Evolutionary conservation across 176 grass and related monocot genomes (phyloP).

Genomic region (Aegilops bicornis): DNA sequence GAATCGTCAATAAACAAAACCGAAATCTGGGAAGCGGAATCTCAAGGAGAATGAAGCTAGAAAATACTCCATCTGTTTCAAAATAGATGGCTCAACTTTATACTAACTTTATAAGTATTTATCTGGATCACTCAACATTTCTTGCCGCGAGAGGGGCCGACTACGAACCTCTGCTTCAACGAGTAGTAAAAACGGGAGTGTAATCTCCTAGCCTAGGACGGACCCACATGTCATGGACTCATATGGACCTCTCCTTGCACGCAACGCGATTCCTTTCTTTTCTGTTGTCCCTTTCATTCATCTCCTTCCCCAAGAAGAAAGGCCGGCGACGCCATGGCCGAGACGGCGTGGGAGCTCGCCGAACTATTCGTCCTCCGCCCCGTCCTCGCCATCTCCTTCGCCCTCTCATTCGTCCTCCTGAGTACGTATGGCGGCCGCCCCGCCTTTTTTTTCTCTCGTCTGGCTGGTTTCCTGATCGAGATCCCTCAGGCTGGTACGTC

Average conservation of each 20-base stretch:
- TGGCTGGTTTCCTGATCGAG: slow-evolving; percentile 12
- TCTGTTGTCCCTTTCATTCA: no score
- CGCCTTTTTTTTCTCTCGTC: not conserved
- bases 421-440: slow-evolving; percentile 36
- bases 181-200: no score
- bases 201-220: not conserved
- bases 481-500: slow-evolving; percentile 70
- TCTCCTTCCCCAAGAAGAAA: not conserved
- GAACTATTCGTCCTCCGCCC: slow-evolving; percentile 61
- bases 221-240: slow-evolving; percentile 14
- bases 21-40: no score
- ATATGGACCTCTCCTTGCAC: not conserved
- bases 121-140: no score
- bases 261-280: not conserved
- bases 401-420: slow-evolving; percentile 66
- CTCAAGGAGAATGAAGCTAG: no score
- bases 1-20: no score
- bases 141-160: no score
- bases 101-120: no score
- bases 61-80: no score
- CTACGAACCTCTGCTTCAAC: not conserved
- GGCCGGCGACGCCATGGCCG: slow-evolving; percentile 27
- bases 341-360: slow-evolving; percentile 40
- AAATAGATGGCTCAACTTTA: no score
- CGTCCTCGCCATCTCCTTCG: slow-evolving; percentile 69